Evolutionary conservation across 441 rosid species (phyloP), one percentile per base, ranked within the genome.

Genomic region (Macaranga tanarius): DNA sequence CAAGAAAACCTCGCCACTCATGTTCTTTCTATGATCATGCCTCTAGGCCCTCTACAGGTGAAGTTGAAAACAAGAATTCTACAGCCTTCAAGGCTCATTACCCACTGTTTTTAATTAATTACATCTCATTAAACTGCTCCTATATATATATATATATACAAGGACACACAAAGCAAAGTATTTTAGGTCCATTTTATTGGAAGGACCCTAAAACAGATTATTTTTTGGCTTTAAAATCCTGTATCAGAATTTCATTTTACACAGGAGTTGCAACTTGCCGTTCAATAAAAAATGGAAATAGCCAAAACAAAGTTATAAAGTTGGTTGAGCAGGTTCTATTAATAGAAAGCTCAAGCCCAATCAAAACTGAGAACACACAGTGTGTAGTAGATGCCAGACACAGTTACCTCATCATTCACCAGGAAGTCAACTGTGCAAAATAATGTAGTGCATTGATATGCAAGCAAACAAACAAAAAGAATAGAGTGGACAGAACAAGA

Each of bases 281-380:
- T 47, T 47, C 13, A 47, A 47, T 7, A 10, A 10, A 47, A 10
- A 47, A 48, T 48, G 54, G 34, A 62, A 19, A 62, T 62, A 62
- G 45, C 10, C 26, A 25, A 44, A 51, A 19, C 12, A 47, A 12
- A 67, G 48, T 13, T 10, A 67, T 57, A 54, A 68, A 54, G 7
- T 31, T 65, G 40, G n/a, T n/a, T 10, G 17, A 38, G 31, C 69
- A 68, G 45, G 55, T 31, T n/a, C 25, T 54, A 13, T 17, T 38
- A 10, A 23, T 7, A 57, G 31, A 52, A 67, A 67, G 62, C 61
- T 38, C 72, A 67, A 67, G 62, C 48, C 20, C 72, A 54, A 17
- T 44, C 61, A 55, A 0, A 67, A 38, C 51, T 26, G 50, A 16
- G 19, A 54, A 23, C 6, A 11, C 45, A 34, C n/a, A 11, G 20